Percentiles rank a stretch among this genome's conserved stretches.
These are phyloP conservation scores for Recurvomyces mirabilis DNA, from an alignment of 495 filamentous ascomycete species.

Conservation along the genomic window DNA sequence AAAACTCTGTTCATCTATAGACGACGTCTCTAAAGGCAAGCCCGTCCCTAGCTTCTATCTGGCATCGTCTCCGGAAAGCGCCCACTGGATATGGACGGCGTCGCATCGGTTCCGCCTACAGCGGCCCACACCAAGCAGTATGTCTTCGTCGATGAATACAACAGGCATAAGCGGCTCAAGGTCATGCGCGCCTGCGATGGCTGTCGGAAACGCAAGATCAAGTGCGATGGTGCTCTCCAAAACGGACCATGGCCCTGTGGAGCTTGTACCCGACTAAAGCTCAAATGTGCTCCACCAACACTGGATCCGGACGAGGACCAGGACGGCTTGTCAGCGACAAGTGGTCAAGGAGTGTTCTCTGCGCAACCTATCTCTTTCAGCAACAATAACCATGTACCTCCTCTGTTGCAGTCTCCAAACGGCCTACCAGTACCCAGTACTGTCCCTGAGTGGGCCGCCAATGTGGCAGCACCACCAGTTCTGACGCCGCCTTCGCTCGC, in stretches of 20 bases:
- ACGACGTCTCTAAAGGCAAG: neutral
- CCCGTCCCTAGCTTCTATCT: neutral
- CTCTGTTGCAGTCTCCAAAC: neutral
- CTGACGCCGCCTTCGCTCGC: neutral
- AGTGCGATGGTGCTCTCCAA: conserved; percentile 94
- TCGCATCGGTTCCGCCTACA: conserved; percentile 44
- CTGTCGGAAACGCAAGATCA: conserved; percentile 77
- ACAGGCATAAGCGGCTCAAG: conserved; percentile 93
- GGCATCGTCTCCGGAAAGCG: too few relatives aligned
- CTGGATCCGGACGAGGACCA: conserved; percentile 70
- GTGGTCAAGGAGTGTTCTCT: neutral
- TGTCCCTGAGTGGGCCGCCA: conserved; percentile 2
- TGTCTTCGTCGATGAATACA: conserved; percentile 99
- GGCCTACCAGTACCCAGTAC: neutral
- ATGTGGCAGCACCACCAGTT: neutral
- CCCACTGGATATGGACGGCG: too few relatives aligned
- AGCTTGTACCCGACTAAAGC: conserved; percentile 81
- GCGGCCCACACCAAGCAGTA: conserved; percentile 70
- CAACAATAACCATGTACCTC: neutral
- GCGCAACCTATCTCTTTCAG: too few relatives aligned
- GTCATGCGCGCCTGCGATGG: conserved; percentile 99
- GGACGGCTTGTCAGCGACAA: conserved; percentile 4
- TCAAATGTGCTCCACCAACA: conserved; percentile 86
- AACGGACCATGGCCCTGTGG: conserved; percentile 92
- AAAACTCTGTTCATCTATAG: neutral